Percentiles rank a stretch among this genome's conserved stretches.
These are phyloP conservation scores for Tardiomyces depauwii DNA, from an alignment of 1,139 yeast species.

Conservation along the genomic window DNA sequence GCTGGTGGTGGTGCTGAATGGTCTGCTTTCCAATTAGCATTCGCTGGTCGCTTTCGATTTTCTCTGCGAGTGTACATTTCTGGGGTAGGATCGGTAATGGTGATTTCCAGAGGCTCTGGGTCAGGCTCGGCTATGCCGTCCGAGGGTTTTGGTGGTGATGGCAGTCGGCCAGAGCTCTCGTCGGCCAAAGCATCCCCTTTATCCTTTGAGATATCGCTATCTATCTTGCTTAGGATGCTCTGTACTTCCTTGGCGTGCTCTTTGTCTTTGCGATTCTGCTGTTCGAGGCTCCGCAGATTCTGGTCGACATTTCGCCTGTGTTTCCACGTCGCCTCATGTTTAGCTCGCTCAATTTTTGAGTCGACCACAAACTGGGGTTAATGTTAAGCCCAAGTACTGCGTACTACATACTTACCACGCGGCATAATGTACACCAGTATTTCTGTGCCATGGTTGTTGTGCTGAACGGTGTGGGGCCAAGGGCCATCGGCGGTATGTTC, in stretches of 20 bases:
- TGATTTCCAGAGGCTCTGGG: neutral
- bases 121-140: no score
- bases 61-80: neutral
- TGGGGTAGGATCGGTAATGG: neutral
- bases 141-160: no score
- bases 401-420: neutral
- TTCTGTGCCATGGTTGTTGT: neutral
- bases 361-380: slow-evolving; percentile 31
- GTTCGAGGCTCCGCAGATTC: slow-evolving; percentile 1
- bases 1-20: neutral
- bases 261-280: neutral
- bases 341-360: slow-evolving; percentile 27
- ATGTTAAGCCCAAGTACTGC: no score
- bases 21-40: neutral
- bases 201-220: neutral
- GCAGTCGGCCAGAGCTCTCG: no score
- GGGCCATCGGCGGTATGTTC: no score
- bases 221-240: neutral
- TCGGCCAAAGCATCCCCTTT: no score
- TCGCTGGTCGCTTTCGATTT: neutral
- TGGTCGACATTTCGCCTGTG: slow-evolving; percentile 23
- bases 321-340: slow-evolving; percentile 30
- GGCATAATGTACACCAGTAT: neutral
- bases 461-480: no score
- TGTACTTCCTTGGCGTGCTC: neutral